A percentile compares a stretch with the other conserved stretches of the same genome.
These are phyloP conservation scores for Apiospora phragmitis DNA, from an alignment of 2,329 filamentous ascomycete species.

Conservation along the genomic window DNA sequence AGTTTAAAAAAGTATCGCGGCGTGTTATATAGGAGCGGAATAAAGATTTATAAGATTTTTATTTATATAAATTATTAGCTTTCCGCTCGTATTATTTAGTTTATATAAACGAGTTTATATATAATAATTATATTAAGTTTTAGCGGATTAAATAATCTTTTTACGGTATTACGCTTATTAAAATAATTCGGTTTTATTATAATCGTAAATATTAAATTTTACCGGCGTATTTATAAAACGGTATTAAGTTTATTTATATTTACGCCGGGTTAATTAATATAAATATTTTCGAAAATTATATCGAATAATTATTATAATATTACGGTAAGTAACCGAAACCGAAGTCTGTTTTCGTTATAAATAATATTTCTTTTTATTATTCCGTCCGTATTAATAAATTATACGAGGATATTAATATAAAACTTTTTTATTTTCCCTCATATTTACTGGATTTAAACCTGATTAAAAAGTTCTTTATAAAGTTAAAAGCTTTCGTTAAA, in stretches of 20 bases:
- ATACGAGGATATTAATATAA: too few species aligned
- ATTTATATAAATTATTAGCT: neutral
- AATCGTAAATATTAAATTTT: slow-evolving; percentile 20
- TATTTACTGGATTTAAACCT: too few species aligned
- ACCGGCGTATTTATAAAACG: slow-evolving; percentile 15
- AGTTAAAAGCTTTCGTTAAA: too few species aligned
- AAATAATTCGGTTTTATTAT: slow-evolving; percentile 20
- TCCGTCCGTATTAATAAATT: too few species aligned
- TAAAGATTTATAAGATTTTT: neutral
- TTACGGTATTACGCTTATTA: slow-evolving; percentile 21
- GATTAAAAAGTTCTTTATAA: too few species aligned
- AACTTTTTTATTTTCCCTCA: too few species aligned
- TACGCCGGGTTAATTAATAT: too few species aligned
- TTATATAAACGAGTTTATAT: slow-evolving; percentile 34
- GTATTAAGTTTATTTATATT: slow-evolving; percentile 19
- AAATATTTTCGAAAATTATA: too few species aligned
- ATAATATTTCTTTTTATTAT: too few species aligned
- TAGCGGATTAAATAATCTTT: slow-evolving; percentile 34
- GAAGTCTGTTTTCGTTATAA: too few species aligned
- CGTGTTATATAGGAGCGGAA: neutral
- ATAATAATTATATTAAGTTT: slow-evolving; percentile 32
- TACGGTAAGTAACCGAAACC: too few species aligned
- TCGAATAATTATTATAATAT: too few species aligned
- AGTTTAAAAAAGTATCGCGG: neutral
- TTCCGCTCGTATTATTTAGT: slow-evolving; percentile 33